phyloP scores from a whole-genome alignment of 441 rosid genomes.

The Kokia cookei region DNA sequence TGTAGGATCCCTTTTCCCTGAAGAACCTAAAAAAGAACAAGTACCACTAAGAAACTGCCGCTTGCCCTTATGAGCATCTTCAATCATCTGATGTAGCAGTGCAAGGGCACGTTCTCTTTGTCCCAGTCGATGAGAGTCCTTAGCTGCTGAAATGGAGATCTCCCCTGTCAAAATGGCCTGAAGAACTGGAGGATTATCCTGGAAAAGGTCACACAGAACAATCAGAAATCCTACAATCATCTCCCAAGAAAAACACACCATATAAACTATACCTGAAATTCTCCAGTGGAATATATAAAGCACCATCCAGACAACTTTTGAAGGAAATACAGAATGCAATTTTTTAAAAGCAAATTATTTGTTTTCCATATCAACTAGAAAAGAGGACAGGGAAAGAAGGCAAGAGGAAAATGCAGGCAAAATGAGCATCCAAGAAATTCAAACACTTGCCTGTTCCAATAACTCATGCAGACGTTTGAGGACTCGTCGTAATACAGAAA shows the following conservation, averaged over 20 bases:
- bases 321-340: background rate
- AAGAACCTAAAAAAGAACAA: constrained; percentile 16
- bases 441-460: constrained; percentile 66
- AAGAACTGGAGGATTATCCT: constrained; percentile 74
- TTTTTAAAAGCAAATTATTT: background rate
- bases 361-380: background rate
- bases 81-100: constrained; percentile 94
- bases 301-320: background rate
- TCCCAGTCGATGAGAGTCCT: constrained; percentile 75
- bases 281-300: background rate
- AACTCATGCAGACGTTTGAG: constrained; percentile 80
- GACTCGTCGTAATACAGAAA: constrained; percentile 73
- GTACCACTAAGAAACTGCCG: constrained; percentile 97
- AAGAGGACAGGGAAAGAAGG: background rate
- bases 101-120: constrained; percentile 94
- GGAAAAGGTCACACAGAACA: constrained; percentile 7
- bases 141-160: constrained; percentile 43
- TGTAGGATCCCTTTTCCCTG: constrained; percentile 5
- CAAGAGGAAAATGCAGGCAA: background rate
- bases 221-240: background rate
- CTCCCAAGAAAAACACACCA: constrained; percentile 5
- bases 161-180: constrained; percentile 73
- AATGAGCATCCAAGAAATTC: constrained; percentile 2
- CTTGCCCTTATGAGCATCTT: constrained; percentile 98
- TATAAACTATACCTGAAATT: background rate